Conservation (phyloP, 768 basidiomycete species). For the Amylocystis lapponica region DNA sequence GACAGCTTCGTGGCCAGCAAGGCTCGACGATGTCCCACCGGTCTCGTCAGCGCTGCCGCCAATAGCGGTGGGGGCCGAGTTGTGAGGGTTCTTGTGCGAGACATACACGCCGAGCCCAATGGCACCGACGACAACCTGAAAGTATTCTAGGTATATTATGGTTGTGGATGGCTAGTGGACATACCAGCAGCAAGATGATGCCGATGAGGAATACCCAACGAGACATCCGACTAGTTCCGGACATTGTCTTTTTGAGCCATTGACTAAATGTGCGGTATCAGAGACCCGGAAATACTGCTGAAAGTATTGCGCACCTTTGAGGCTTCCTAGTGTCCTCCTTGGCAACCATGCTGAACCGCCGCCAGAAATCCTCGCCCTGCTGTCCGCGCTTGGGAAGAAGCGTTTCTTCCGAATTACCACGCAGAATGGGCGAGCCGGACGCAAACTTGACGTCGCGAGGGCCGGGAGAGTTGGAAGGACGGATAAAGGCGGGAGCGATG, state of each 20-base stretch:
- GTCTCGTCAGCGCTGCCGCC: constrained; percentile 54
- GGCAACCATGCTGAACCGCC: constrained; percentile 79
- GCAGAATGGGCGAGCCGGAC: constrained; percentile 50
- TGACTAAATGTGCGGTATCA: constrained; percentile 30
- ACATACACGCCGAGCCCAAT: constrained; percentile 57
- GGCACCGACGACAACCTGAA: constrained; percentile 46
- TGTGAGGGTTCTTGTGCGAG: constrained; percentile 41
- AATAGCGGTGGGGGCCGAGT: constrained; percentile 52
- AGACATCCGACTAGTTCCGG: constrained; percentile 44
- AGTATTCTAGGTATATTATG: too few species aligned
- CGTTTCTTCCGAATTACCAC: constrained; percentile 63
- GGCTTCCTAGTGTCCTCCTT: constrained; percentile 50
- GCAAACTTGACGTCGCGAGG: constrained; percentile 44
- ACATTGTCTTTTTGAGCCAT: constrained; percentile 66
- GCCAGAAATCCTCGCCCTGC: constrained; percentile 82
- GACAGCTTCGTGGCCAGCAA: constrained; percentile 10
- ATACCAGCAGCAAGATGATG: constrained; percentile 49
- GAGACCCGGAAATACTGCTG: background rate
- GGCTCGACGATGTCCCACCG: constrained; percentile 13
- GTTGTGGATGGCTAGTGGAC: constrained; percentile 23
- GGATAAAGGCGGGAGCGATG: constrained; percentile 71
- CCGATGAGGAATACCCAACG: constrained; percentile 70
- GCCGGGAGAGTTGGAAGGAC: constrained; percentile 40
- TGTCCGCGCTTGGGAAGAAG: constrained; percentile 63
- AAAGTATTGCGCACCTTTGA: too few species aligned